Base-by-base conservation (phyloP, 805 yeast genomes). In the Candida krabiensis region DNA sequence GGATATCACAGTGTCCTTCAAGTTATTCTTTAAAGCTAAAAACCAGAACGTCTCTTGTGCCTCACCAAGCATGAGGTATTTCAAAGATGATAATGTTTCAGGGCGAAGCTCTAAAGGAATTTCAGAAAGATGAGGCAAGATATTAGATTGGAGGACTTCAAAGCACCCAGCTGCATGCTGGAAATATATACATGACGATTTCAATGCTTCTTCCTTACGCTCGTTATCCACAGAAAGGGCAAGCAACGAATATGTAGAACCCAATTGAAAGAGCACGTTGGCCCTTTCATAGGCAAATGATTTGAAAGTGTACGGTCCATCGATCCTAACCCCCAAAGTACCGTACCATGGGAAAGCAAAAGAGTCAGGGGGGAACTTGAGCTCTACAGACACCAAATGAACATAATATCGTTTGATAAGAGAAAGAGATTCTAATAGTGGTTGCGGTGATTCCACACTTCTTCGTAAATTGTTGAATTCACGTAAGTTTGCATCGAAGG, bases 1-100 rank as follows among this genome's bases (percentile, higher is more conserved):
- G 1, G 93, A 72, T 3, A 89, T 61, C 4, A 79, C 64, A 0
- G 82, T 64, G 52, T 84, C 79, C 49, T 80, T 83, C 50, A 77
- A 53, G 9, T 67, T 64, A 16, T 61, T 65, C 26, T 63, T 58
- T 0, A 69, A 60, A 0, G 96, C 88, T 50, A 81, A 80, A 33
- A 75, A 79, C 96, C 96, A 89, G 35, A 83, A 78, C 9, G 79
- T 71, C 54, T 90, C 96, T 60, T 89, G 96, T 0, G 96, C 93
- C 52, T 87, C 96, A 0, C 95, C 93, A 27, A 85, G 55, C 76
- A 77, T 75, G 24, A 88, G 53, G 9, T 56, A 48, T 25, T 70
- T 61, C 37, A 89, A 61, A 13, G 80, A 66, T 9, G 65, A 61
- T 8, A 84, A 51, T 0, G 86, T 76, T 9, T 70, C 69, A 1